A percentile compares a stretch with the other conserved stretches of the same genome.
These are phyloP conservation scores for Diphasiastrum complanatum DNA, from an alignment of 83 land plant species.

Conservation along the genomic window DNA sequence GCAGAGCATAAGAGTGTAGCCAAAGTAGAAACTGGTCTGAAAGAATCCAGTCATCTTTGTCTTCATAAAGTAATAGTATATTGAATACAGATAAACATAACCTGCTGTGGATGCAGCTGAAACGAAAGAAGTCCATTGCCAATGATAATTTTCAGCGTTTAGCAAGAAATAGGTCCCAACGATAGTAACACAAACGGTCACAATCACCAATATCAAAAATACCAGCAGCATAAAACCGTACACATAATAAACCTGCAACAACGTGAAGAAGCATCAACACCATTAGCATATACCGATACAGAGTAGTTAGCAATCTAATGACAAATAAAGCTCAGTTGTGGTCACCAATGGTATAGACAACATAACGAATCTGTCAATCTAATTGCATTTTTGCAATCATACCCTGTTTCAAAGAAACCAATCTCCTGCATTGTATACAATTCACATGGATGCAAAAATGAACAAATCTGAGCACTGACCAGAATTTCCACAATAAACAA, in stretches of 20 bases:
- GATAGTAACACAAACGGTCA: constrained; percentile 89
- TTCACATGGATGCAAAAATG: too few relatives aligned
- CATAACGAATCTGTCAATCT: too few relatives aligned
- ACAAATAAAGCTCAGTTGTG: not conserved
- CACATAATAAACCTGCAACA: constrained; percentile 86
- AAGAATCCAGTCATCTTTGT: constrained; percentile 98
- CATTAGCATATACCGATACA: not conserved
- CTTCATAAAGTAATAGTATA: constrained; percentile 89
- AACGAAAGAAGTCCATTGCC: constrained; percentile 99
- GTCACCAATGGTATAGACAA: not conserved
- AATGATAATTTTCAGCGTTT: constrained; percentile 97
- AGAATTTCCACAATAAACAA: too few relatives aligned
- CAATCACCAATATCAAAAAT: constrained; percentile 78
- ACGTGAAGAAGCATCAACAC: not conserved
- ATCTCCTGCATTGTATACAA: too few relatives aligned
- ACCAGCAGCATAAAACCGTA: constrained; percentile 94
- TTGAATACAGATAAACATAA: constrained; percentile 85
- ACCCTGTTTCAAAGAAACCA: too few relatives aligned
- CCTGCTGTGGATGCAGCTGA: constrained; percentile 92
- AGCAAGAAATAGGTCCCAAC: constrained; percentile 92
- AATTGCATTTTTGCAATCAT: too few relatives aligned
- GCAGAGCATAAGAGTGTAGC: constrained; percentile 93
- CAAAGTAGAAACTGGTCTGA: constrained; percentile 95
- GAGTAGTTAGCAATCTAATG: too few relatives aligned
- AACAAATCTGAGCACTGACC: too few relatives aligned